Evolutionary conservation across 2,329 filamentous ascomycete species (phyloP).

Genomic region (Aspergillus sp.): DNA sequence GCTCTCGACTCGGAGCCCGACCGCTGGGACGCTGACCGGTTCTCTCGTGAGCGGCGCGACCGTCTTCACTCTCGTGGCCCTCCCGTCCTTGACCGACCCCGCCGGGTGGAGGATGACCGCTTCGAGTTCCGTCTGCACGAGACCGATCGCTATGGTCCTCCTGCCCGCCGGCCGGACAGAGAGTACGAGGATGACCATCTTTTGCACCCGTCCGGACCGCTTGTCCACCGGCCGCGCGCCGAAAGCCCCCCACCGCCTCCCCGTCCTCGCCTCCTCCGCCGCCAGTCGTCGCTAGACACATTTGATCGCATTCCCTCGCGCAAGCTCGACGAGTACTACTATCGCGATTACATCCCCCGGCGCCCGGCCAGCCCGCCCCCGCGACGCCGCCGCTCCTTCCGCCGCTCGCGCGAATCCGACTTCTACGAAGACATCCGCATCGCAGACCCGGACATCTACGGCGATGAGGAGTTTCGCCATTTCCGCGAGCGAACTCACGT

Average conservation of each 20-base stretch:
- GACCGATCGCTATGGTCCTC: constrained; percentile 44
- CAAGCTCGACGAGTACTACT: constrained; percentile 45
- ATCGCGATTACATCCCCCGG: constrained; percentile 44
- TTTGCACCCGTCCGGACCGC: constrained; percentile 47
- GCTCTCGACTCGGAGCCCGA: constrained; percentile 27
- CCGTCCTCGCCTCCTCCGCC: constrained; percentile 68
- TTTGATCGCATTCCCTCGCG: constrained; percentile 73
- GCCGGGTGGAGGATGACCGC: constrained; percentile 38
- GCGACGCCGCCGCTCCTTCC: constrained; percentile 48
- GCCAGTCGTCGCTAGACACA: constrained; percentile 86
- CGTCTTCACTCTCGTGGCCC: constrained; percentile 37
- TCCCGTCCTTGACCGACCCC: constrained; percentile 34
- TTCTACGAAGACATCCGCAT: constrained; percentile 66
- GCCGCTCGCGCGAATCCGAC: constrained; percentile 58
- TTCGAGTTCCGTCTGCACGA: constrained; percentile 42
- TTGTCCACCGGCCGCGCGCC: constrained; percentile 58
- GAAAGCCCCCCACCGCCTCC: constrained; percentile 48
- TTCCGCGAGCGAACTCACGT: constrained; percentile 62
- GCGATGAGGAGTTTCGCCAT: constrained; percentile 69
- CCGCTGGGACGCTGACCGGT: constrained; percentile 43
- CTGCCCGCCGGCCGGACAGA: constrained; percentile 37
- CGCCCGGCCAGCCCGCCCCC: constrained; percentile 62
- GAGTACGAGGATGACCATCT: constrained; percentile 44
- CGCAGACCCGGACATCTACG: constrained; percentile 66
- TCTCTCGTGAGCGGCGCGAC: constrained; percentile 44